phyloP scores from a whole-genome alignment of 805 yeast species.

The Cyberlindnera galapagoensis region DNA sequence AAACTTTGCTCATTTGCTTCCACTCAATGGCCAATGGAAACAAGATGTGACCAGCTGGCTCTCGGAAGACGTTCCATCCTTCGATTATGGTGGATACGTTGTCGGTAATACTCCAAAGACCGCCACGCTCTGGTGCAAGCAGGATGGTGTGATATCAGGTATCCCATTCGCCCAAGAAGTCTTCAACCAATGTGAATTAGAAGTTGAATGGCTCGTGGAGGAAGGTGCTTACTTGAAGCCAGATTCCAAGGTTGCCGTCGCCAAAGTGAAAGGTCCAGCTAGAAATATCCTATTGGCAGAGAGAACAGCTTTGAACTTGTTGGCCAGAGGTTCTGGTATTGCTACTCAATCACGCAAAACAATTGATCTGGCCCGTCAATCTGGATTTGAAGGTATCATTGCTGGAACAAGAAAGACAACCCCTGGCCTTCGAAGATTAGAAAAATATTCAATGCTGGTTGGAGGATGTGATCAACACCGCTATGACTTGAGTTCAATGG shows the following conservation, averaged over 20 bases:
- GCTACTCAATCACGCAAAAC: constrained; percentile 69
- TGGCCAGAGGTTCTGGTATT: constrained; percentile 81
- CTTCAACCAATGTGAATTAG: constrained; percentile 63
- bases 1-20: constrained; percentile 49
- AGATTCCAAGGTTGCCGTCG: constrained; percentile 62
- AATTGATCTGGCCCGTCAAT: constrained; percentile 50
- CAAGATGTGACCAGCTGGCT: constrained; percentile 69
- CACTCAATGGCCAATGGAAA: constrained; percentile 77
- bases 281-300: constrained; percentile 77
- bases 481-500: constrained; percentile 88
- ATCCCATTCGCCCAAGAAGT: constrained; percentile 88
- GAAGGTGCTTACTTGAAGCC: constrained; percentile 64
- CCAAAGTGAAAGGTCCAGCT: constrained; percentile 74
- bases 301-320: constrained; percentile 74
- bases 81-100: constrained; percentile 91
- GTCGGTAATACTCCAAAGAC: constrained; percentile 72
- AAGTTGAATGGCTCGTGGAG: constrained; percentile 61
- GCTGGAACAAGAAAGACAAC: constrained; percentile 98
- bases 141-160: constrained; percentile 74
- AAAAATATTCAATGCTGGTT: constrained; percentile 89
- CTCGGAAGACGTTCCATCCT: constrained; percentile 86
- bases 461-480: constrained; percentile 95
- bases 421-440: constrained; percentile 84
- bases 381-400: constrained; percentile 74
- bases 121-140: constrained; percentile 79